These are phyloP conservation scores for Aspergillus sp. DNA, from an alignment of 2,329 filamentous ascomycete genomes.

Conservation along the genomic window DNA sequence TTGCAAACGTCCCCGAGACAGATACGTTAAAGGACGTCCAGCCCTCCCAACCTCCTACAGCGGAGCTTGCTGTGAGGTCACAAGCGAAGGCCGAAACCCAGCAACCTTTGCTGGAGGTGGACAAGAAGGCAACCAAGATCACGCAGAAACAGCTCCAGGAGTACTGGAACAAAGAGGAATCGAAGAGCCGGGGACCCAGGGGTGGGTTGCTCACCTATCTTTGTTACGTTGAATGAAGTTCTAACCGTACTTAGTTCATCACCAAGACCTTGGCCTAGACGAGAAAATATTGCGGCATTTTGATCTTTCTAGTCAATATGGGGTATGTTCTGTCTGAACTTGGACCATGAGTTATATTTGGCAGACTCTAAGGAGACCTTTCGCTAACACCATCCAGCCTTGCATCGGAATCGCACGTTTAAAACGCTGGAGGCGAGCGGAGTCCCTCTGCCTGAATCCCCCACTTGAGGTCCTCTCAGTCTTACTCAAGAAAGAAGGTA, in stretches of 20 bases:
- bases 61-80: conserved; percentile 42
- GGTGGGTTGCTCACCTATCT: conserved; percentile 31
- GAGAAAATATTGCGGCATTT: conserved; percentile 92
- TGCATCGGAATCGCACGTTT: conserved; percentile 80
- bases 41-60: conserved; percentile 31
- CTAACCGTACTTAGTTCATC: conserved; percentile 60
- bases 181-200: conserved; percentile 63
- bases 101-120: conserved; percentile 35
- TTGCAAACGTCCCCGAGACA: conserved; percentile 34
- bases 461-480: conserved; percentile 89
- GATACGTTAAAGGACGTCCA: conserved; percentile 23
- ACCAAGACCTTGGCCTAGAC: conserved; percentile 66
- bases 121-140: conserved; percentile 59
- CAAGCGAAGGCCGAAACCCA: conserved; percentile 49
- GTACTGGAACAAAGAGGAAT: conserved; percentile 77
- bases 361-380: neutral
- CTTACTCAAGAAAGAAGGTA: conserved; percentile 61
- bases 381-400: conserved; percentile 57
- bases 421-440: conserved; percentile 84
- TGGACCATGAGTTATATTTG: neutral
- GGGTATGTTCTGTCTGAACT: conserved; percentile 63
- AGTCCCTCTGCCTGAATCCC: conserved; percentile 78
- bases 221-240: neutral
- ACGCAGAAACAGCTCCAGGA: conserved; percentile 67
- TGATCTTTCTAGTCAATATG: conserved; percentile 87